Evolutionary conservation across 2,329 filamentous ascomycete species (phyloP), one percentile per base, ranked within the genome.

Genomic region (Plenodomus biglobosus): DNA sequence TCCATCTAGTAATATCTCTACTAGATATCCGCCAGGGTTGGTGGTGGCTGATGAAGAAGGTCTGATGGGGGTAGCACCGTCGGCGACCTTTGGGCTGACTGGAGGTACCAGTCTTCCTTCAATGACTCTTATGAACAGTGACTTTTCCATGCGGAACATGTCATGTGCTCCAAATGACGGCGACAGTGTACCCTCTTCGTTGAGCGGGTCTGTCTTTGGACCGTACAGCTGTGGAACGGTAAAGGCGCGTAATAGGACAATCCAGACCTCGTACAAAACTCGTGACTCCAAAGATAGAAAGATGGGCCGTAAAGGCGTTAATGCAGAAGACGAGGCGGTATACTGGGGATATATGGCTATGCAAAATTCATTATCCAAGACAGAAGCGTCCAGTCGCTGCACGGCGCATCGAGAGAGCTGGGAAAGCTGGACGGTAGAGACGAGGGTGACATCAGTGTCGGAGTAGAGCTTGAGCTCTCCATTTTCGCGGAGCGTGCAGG

Each of bases 271-370:
- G 62, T 95, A 96, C n/a, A 95, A 78, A 6, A 95, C 85, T 36
- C 92, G 83, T 20, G 84, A 92, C 59, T 97, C 92, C 38, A 96
- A 75, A 3, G 90, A 88, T 27, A 99, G 78, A 67, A 95, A 96
- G 30, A 97, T 85, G 0, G 94, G 92, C n/a, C 89, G 85, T 50
- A 90, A 85, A 21, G 92, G 82, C 6, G 87, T 87, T 46, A 92
- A 78, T 16, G 87, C 82, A 2, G 84, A 87, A 1, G 89, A 82
- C 17, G 84, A 84, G 8, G 87, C 80, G 1, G 90, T 85, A 72
- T 99, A 97, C 54, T 92, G 92, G 15, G 94, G 92, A 65, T 96
- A 96, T 39, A 99, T 92, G 43, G 90, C 92, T 55, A 99, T 88
- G 75, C 92, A 97, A 66, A 89, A 94, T 50, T 96, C 90, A 69